Conservation (phyloP, 75 land plant genomes). For the Selaginella moellendorffii region DNA sequence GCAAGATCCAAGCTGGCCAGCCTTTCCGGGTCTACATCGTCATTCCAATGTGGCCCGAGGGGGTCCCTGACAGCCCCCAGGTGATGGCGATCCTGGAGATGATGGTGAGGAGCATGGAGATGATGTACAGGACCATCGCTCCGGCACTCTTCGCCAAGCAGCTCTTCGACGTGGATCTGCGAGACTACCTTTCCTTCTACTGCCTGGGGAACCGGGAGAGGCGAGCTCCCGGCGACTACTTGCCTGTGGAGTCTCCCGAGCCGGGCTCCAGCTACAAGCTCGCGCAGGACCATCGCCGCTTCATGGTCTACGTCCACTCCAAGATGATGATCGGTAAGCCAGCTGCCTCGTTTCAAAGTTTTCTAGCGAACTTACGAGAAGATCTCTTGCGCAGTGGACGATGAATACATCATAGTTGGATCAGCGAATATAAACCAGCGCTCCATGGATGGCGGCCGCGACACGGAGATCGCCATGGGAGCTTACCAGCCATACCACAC, state of each 20-base stretch:
- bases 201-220: slow-evolving; percentile 73
- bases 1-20: slow-evolving; percentile 83
- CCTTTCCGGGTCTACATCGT: slow-evolving; percentile 65
- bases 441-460: slow-evolving; percentile 91
- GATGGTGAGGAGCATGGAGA: slow-evolving; percentile 81
- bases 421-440: slow-evolving; percentile 93
- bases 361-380: neutral
- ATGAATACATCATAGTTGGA: slow-evolving; percentile 84
- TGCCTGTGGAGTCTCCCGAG: slow-evolving; percentile 54
- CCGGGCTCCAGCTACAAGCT: slow-evolving; percentile 41
- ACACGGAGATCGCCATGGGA: slow-evolving; percentile 91
- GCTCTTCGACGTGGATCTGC: slow-evolving; percentile 36
- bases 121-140: slow-evolving; percentile 67
- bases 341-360: no score
- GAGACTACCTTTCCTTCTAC: slow-evolving; percentile 70
- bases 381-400: slow-evolving; percentile 57
- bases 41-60: slow-evolving; percentile 92
- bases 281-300: slow-evolving; percentile 67
- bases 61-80: slow-evolving; percentile 52
- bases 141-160: slow-evolving; percentile 45
- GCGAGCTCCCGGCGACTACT: slow-evolving; percentile 50
- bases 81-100: slow-evolving; percentile 80
- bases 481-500: slow-evolving; percentile 75
- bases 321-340: slow-evolving; percentile 87
- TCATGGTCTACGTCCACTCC: slow-evolving; percentile 84